Evolutionary conservation across 371 early-diverging fungal genomes (phyloP).

Genomic region (Mucor ambiguus): DNA sequence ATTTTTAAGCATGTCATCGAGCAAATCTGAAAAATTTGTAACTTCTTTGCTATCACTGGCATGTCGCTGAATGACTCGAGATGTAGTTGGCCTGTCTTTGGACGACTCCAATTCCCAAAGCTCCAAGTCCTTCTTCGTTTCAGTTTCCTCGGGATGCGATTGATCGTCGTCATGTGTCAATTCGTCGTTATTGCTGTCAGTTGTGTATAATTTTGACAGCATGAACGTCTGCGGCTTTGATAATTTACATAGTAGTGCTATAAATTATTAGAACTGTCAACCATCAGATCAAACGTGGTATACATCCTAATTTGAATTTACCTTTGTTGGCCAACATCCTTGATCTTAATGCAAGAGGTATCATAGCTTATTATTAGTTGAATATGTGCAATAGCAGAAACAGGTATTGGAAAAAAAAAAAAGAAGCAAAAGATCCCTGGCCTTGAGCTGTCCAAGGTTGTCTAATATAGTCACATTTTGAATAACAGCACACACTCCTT

Average conservation of each 20-base stretch:
- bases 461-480: slow-evolving; percentile 3
- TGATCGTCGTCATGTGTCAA: not conserved
- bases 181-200: not conserved
- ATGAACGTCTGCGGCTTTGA: not conserved
- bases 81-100: not conserved
- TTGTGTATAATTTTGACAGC: not conserved
- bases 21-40: not conserved
- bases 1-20: slow-evolving; percentile 20
- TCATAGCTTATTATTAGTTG: slow-evolving; percentile 5
- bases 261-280: not conserved
- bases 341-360: slow-evolving; percentile 11
- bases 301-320: not conserved
- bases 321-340: slow-evolving; percentile 2
- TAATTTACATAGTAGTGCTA: not conserved
- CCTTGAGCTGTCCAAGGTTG: not conserved
- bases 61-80: not conserved
- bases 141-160: not conserved
- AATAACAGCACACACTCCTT: not conserved
- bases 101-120: not conserved
- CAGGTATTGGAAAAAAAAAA: not conserved
- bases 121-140: not conserved
- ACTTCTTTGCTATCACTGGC: not conserved
- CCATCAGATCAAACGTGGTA: not conserved
- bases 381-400: not conserved
- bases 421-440: not conserved